Evolutionary conservation across 345 rosid genomes (phyloP), one percentile per base, ranked within the genome.

Genomic region (Schrenkiella parvula): DNA sequence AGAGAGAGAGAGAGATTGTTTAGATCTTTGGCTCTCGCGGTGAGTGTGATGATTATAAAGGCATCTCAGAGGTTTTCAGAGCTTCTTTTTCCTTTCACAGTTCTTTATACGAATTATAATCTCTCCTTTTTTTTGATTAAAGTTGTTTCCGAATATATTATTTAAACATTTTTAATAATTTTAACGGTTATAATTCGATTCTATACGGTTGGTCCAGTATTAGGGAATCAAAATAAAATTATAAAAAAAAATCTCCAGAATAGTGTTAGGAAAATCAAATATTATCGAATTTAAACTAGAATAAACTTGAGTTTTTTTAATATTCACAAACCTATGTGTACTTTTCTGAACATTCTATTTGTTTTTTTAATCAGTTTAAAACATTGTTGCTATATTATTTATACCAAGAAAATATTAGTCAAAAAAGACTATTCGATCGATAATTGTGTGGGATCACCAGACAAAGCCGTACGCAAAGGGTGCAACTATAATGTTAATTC

Each of bases 21-120:
- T 32, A 10, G 66, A 65, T 37, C 52, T 64, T 72, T 58, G 67
- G 38, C 61, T 35, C 1, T 65, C 26, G 29, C 8, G 22, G 46
- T 38, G 63, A 31, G 51, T 32, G 55, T 60, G 55, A 65, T 61
- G n/a, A n/a, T 52, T 75, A 68, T 67, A 75, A 75, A 46, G 79
- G 29, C 10, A 18, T 5, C 28, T 29, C 63, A 41, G 72, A 68
- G 62, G 41, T 34, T n/a, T 37, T 52, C 60, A 3, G 12, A 44
- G 48, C 23, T 52, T 51, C 43, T 50, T 41, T 42, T 34, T 1
- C 12, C 0, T 50, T 59, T 67, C 55, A 56, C 43, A 37, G 50
- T 67, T 66, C 38, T 39, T 74, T 65, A 38, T 38, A 35, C 21
- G 17, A 48, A 25, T 35, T 58, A 58, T 48, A 25, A n/a, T n/a